These are phyloP conservation scores for Flaveria brownii DNA, from an alignment of 129 eudicot genomes.

Conservation along the genomic window DNA sequence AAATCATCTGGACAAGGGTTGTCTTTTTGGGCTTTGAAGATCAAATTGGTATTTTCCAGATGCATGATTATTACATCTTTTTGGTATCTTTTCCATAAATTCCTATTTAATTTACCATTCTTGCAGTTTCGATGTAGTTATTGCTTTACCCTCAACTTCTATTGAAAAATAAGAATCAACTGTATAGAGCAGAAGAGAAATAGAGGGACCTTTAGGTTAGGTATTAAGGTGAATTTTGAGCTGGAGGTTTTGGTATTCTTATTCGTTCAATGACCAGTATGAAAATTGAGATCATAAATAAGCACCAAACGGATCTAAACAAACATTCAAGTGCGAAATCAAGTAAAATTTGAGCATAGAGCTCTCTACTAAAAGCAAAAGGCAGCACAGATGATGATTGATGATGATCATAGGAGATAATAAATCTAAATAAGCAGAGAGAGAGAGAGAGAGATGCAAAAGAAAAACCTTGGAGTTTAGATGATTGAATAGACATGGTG, in stretches of 20 bases:
- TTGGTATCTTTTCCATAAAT: neutral
- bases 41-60: neutral
- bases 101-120: neutral
- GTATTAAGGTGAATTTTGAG: neutral
- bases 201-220: no score
- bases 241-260: neutral
- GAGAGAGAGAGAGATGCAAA: neutral
- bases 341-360: neutral
- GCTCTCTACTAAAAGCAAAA: neutral
- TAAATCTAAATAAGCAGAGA: neutral
- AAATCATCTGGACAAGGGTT: neutral
- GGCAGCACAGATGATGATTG: neutral
- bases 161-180: neutral
- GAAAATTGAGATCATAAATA: slow-evolving; percentile 8
- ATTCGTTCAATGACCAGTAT: neutral
- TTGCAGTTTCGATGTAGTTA: neutral
- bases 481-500: slow-evolving; percentile 55
- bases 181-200: neutral
- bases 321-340: neutral
- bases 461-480: slow-evolving; percentile 48
- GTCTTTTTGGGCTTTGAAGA: neutral
- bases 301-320: neutral
- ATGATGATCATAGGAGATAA: neutral
- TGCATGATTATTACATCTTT: neutral
- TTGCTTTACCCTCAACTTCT: neutral